Evolutionary conservation across 805 yeast species (phyloP).

Genomic region (Komagataella ulmi): DNA sequence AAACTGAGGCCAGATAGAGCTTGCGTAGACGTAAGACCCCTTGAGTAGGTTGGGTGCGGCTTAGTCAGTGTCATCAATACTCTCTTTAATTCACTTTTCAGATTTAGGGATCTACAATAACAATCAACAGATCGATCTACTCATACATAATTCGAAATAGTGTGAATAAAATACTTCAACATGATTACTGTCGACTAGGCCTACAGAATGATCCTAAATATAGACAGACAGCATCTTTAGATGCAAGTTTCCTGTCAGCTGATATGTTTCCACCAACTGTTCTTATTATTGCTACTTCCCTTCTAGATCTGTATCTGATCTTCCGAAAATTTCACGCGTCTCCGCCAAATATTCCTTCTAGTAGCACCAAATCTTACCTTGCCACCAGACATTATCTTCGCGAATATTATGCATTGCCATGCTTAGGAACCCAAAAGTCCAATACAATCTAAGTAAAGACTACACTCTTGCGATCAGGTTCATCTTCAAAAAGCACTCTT

Average conservation of each 20-base stretch:
- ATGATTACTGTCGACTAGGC: too few relatives aligned
- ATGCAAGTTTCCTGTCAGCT: not conserved
- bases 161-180: too few relatives aligned
- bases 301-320: not conserved
- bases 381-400: not conserved
- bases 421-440: not conserved
- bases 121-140: too few relatives aligned
- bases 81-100: too few relatives aligned
- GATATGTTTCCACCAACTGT: not conserved
- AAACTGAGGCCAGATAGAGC: too few relatives aligned
- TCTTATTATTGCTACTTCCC: not conserved
- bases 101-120: too few relatives aligned
- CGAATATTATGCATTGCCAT: not conserved
- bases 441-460: not conserved
- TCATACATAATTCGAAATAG: too few relatives aligned
- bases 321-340: not conserved
- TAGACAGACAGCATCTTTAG: too few relatives aligned
- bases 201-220: too few relatives aligned
- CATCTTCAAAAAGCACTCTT: conserved; percentile 6
- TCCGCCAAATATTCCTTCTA: not conserved
- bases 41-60: too few relatives aligned
- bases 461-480: not conserved
- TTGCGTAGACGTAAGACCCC: too few relatives aligned
- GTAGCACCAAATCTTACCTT: not conserved
- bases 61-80: too few relatives aligned